phyloP scores from a whole-genome alignment of 2,329 filamentous ascomycete species.

The Diaporthe nobilis region DNA sequence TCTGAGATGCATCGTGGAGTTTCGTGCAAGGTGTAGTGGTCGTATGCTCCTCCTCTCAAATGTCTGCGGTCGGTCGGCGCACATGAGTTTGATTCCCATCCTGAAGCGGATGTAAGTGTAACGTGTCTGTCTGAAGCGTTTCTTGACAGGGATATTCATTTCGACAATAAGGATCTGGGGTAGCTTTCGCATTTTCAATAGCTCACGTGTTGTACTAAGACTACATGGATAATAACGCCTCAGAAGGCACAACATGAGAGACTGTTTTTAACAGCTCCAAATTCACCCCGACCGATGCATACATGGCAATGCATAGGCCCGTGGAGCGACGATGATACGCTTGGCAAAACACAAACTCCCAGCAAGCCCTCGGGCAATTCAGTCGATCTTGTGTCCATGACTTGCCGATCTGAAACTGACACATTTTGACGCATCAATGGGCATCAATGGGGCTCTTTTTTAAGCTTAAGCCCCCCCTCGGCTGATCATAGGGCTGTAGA shows the following conservation, averaged over 20 bases:
- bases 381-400: constrained; percentile 8
- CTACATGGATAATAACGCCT: not conserved
- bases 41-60: not conserved
- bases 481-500: constrained; percentile 17
- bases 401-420: constrained; percentile 31
- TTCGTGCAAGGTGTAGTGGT: not conserved
- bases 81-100: constrained; percentile 8
- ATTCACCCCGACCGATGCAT: not conserved
- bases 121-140: constrained; percentile 24
- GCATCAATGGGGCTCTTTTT: not conserved
- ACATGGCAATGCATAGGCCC: not conserved
- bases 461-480: not conserved
- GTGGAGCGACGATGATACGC: constrained; percentile 28
- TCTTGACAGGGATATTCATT: not conserved
- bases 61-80: not conserved
- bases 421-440: constrained; percentile 1
- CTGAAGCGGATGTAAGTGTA: not conserved
- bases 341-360: constrained; percentile 25
- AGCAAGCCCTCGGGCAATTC: not conserved
- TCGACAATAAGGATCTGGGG: not conserved
- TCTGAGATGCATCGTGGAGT: not conserved
- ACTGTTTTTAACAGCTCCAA: not conserved
- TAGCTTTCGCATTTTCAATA: not conserved
- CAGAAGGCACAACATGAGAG: not conserved
- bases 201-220: not conserved